A percentile compares a stretch with the other conserved stretches of the same genome.
Evolutionary conservation across 768 basidiomycete genomes (phyloP).

Genomic region (Boletus patriciae): DNA sequence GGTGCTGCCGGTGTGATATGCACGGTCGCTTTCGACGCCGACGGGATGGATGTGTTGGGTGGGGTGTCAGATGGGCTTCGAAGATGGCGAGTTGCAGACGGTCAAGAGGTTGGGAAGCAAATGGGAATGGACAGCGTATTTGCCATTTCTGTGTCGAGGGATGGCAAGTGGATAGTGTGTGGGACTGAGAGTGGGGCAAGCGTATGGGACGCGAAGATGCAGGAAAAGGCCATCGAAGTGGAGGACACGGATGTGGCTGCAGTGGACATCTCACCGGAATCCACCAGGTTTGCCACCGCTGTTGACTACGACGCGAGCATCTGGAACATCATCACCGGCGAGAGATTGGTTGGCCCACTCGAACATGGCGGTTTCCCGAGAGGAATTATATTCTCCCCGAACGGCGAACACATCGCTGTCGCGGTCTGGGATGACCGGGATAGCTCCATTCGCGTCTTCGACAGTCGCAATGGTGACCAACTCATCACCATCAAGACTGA

Average conservation of each 20-base stretch:
- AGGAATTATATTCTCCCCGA: not conserved
- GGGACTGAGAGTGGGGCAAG: not conserved
- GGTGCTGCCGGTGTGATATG: not conserved
- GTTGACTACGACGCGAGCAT: not conserved
- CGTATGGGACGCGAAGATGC: not conserved
- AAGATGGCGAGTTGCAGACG: not conserved
- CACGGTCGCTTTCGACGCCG: not conserved
- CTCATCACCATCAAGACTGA: not conserved
- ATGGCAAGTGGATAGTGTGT: not conserved
- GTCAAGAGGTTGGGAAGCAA: not conserved
- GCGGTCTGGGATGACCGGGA: too few relatives aligned
- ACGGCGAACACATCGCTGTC: not conserved
- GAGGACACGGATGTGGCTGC: rapidly evolving
- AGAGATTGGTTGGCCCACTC: not conserved
- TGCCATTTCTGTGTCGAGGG: not conserved
- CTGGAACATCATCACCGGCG: not conserved
- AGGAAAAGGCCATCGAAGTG: not conserved
- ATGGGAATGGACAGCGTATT: too few relatives aligned
- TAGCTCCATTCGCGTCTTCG: not conserved
- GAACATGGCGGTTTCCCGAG: not conserved
- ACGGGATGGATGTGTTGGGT: not conserved
- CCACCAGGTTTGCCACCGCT: not conserved
- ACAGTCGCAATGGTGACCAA: not conserved
- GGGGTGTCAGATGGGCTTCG: not conserved
- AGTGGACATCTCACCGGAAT: not conserved